Evolutionary conservation across 108 stramenopile genomes (phyloP), one percentile per base, ranked within the genome.

Genomic region (Skeletonema potamos): DNA sequence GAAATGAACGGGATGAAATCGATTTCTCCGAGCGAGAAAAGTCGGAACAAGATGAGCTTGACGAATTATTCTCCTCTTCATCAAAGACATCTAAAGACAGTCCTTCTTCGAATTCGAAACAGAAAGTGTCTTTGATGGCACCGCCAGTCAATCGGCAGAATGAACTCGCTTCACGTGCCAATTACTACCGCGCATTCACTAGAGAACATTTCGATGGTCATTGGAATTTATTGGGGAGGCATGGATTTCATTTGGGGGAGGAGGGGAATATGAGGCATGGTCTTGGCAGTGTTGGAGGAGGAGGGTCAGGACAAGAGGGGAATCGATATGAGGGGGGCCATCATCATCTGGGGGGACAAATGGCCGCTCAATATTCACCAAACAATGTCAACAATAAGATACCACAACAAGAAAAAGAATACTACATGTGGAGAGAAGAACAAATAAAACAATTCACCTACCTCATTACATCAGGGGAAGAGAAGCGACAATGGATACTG

Each of bases 101-200:
- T 11, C 1, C 43, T 18, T 44, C 43, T 0, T 11, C 8, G 20
- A 51, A 48, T 22, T 10, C 26, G 58, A 22, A 37, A 18, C 22
- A 28, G 29, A 51, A 26, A 10, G 54, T 36, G 27, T 27, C 32
- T 43, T 34, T 85, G 41, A 81, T 92, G 79, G 64, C 86, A 37
- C 93, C 91, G 27, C 90, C 93, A 18, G 90, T 91, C 22, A 76
- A 95, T 70, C 75, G 86, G 39, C 70, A 78, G n/a, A 84, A 92
- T 68, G 93, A 95, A 76, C 64, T 95, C 22, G 66, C 72, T 5
- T 90, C 89, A 6, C 71, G 93, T 27, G 78, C 84, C 59, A 81
- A 91, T 27, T 95, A 95, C 65, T 95, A 95, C 73, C 70, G 73
- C 18, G 70, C 81, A 2, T 91, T 85, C 59, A 70, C 88, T 1